Conservation (phyloP, 352 stramenopile genomes). For the Plasmopara halstedii region DNA sequence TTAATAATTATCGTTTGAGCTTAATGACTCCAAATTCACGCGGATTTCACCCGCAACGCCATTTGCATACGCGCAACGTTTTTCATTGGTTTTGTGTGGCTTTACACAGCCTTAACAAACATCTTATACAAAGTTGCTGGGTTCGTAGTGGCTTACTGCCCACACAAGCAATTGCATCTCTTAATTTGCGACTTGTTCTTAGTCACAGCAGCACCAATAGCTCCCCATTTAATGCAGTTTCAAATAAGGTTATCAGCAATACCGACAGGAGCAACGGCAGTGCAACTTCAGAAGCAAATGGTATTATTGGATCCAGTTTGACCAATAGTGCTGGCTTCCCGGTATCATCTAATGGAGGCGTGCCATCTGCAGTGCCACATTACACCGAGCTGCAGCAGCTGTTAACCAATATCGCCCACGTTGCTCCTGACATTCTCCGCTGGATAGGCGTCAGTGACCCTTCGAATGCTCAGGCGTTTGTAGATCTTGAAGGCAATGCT, state of each 20-base stretch:
- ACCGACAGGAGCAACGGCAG: slow-evolving; percentile 10
- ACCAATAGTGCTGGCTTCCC: slow-evolving; percentile 5
- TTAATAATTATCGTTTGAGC: slow-evolving; percentile 48
- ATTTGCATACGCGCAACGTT: slow-evolving; percentile 74
- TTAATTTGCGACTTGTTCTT: slow-evolving; percentile 59
- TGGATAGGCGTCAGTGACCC: slow-evolving; percentile 59
- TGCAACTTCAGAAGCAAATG: slow-evolving; percentile 8
- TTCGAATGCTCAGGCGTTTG: slow-evolving; percentile 49
- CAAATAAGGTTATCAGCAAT: slow-evolving; percentile 7
- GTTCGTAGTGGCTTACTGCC: slow-evolving; percentile 64
- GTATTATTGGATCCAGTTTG: slow-evolving; percentile 3
- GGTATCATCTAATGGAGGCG: slow-evolving; percentile 8
- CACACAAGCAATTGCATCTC: slow-evolving; percentile 47
- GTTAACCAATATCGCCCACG: slow-evolving; percentile 44
- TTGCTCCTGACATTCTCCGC: slow-evolving; percentile 64
- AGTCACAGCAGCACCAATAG: slow-evolving; percentile 8
- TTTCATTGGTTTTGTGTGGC: slow-evolving; percentile 80
- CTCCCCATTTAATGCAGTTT: slow-evolving; percentile 1
- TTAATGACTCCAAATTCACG: slow-evolving; percentile 40
- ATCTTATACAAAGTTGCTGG: slow-evolving; percentile 69
- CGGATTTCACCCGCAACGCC: slow-evolving; percentile 34
- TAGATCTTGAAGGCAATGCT: slow-evolving; percentile 71
- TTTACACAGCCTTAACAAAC: slow-evolving; percentile 59
- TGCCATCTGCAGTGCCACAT: slow-evolving; percentile 27
- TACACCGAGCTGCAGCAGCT: slow-evolving; percentile 58